These are phyloP conservation scores for Phaffia australis DNA, from an alignment of 768 basidiomycete species.

Conservation along the genomic window DNA sequence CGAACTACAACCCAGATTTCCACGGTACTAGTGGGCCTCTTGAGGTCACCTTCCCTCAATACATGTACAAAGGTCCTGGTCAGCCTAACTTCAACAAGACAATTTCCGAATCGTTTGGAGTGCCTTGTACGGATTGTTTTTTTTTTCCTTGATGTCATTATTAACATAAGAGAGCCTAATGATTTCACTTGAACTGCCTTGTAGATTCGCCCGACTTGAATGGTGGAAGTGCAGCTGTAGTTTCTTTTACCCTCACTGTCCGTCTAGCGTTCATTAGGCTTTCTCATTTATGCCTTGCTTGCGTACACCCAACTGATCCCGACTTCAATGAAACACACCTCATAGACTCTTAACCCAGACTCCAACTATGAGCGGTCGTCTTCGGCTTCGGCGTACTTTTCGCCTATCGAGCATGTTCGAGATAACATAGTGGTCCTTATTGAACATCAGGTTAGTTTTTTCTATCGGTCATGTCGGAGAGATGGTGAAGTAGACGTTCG, in stretches of 20 bases:
- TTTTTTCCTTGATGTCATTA: too few species aligned
- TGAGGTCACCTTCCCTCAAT: constrained; percentile 43
- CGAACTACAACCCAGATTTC: constrained; percentile 41
- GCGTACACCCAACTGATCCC: too few species aligned
- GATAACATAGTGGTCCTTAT: constrained; percentile 48
- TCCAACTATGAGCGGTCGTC: constrained; percentile 49
- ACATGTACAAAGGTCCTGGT: constrained; percentile 51
- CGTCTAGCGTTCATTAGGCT: too few species aligned
- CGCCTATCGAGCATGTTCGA: constrained; percentile 45
- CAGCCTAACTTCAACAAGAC: constrained; percentile 35
- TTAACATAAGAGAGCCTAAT: too few species aligned
- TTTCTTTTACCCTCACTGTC: constrained; percentile 49
- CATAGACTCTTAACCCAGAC: constrained; percentile 43
- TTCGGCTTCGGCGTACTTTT: constrained; percentile 48
- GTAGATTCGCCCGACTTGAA: constrained; percentile 46
- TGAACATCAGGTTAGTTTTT: constrained; percentile 21
- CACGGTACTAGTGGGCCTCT: constrained; percentile 50
- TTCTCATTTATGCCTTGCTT: too few species aligned
- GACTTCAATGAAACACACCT: background rate
- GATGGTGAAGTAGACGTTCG: too few species aligned
- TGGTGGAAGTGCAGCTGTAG: constrained; percentile 50
- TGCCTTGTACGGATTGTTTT: background rate
- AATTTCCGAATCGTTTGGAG: constrained; percentile 42
- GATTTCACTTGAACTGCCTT: constrained; percentile 31
- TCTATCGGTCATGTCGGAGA: background rate